Evolutionary conservation across 2,329 filamentous ascomycete species (phyloP).

Genomic region (Claviceps sp.): DNA sequence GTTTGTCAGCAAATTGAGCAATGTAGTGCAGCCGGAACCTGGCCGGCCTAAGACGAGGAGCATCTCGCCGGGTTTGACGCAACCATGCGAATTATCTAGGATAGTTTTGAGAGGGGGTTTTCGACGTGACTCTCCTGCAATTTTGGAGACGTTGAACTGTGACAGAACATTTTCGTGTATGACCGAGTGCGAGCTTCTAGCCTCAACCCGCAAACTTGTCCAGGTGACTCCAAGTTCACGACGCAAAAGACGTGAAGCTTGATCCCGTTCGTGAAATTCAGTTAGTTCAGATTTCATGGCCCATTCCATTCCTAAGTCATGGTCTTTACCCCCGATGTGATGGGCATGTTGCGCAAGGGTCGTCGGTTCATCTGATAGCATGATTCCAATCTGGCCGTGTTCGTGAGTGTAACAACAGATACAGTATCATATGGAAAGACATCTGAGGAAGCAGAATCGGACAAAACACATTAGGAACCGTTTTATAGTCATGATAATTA

Average conservation of each 20-base stretch:
- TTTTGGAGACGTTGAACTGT: conserved; percentile 41
- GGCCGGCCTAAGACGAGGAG: conserved; percentile 55
- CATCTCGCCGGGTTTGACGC: conserved; percentile 62
- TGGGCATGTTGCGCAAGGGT: conserved; percentile 13
- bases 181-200: conserved; percentile 45
- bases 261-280: conserved; percentile 27
- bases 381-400: conserved; percentile 2
- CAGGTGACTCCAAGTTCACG: conserved; percentile 50
- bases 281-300: conserved; percentile 34
- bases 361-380: conserved; percentile 16
- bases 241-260: conserved; percentile 30
- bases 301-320: conserved; percentile 24
- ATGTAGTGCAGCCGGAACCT: conserved; percentile 56
- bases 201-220: conserved; percentile 50
- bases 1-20: conserved; percentile 58
- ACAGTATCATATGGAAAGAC: neutral
- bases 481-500: neutral
- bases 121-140: conserved; percentile 36
- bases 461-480: neutral
- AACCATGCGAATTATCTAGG: conserved; percentile 51
- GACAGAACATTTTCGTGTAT: conserved; percentile 52
- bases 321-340: conserved; percentile 5
- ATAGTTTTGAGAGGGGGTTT: conserved; percentile 51
- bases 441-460: neutral
- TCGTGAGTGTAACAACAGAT: neutral